Percentiles rank a stretch among this genome's conserved stretches.
Conservation (phyloP, 139 green algal genomes). For the Zygnema circumcarinatum region DNA sequence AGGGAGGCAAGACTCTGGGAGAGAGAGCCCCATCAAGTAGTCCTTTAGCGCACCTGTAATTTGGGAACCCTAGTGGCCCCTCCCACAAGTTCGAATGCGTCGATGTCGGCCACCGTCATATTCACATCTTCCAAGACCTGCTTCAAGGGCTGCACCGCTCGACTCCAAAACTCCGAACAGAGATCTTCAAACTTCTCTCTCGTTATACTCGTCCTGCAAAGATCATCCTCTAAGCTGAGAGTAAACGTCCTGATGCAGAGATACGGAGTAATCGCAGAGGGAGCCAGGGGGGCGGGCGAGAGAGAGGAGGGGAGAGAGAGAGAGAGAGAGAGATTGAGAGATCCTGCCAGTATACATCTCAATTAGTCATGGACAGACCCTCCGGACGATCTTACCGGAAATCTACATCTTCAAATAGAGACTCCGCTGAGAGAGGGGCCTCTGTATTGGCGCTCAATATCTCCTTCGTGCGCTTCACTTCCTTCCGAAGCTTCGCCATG, state of each 20-base stretch:
- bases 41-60: slow-evolving; percentile 43
- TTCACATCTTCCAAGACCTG: slow-evolving; percentile 78
- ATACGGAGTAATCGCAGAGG: neutral
- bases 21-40: too few species aligned
- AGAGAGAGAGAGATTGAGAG: neutral
- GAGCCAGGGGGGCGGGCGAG: too few species aligned
- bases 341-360: too few species aligned
- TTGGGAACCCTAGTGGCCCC: slow-evolving; percentile 47
- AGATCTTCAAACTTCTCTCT: slow-evolving; percentile 83
- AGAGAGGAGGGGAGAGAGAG: neutral
- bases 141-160: slow-evolving; percentile 68
- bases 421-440: slow-evolving; percentile 89
- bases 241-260: too few species aligned
- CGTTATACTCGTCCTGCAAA: slow-evolving; percentile 59
- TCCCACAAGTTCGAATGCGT: slow-evolving; percentile 60
- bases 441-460: slow-evolving; percentile 93
- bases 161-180: slow-evolving; percentile 76
- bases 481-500: slow-evolving; percentile 88
- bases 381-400: slow-evolving; percentile 72
- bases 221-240: too few species aligned
- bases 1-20: too few species aligned
- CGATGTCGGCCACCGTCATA: slow-evolving; percentile 73
- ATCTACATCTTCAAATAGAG: slow-evolving; percentile 87
- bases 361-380: too few species aligned
- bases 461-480: slow-evolving; percentile 92